Percentiles rank a stretch among this genome's conserved stretches.
phyloP scores from a whole-genome alignment of 352 stramenopile species.

The Globisporangium nunn region DNA sequence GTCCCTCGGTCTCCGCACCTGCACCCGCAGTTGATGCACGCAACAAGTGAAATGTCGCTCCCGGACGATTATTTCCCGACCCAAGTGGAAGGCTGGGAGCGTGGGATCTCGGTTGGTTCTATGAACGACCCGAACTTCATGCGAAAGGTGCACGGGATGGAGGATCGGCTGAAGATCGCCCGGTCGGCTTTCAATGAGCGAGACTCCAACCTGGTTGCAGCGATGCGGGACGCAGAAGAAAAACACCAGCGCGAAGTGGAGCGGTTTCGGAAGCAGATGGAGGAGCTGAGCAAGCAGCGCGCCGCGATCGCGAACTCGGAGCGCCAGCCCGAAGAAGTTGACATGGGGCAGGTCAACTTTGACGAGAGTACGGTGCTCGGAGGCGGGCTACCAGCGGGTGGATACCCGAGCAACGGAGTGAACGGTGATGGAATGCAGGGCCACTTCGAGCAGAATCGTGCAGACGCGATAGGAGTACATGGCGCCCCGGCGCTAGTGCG shows the following conservation, averaged over 20 bases:
- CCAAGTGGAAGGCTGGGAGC: conserved; percentile 36
- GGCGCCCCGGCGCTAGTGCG: background rate
- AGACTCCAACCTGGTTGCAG: conserved; percentile 64
- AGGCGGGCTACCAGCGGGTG: background rate
- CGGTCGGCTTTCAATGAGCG: conserved; percentile 53
- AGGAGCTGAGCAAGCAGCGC: conserved; percentile 76
- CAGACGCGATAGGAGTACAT: background rate
- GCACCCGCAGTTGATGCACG: conserved; percentile 21
- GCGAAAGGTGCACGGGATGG: conserved; percentile 54
- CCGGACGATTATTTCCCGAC: conserved; percentile 30
- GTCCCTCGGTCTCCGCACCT: conserved; percentile 22
- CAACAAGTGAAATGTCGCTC: conserved; percentile 34
- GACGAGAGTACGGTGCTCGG: conserved; percentile 10
- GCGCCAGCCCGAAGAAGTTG: conserved; percentile 34
- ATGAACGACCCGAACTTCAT: conserved; percentile 43
- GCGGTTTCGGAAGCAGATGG: conserved; percentile 75
- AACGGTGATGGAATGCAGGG: background rate
- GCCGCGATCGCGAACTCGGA: conserved; percentile 37
- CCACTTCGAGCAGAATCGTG: background rate
- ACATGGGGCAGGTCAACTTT: conserved; percentile 9
- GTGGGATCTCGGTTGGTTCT: conserved; percentile 57
- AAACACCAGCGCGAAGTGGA: conserved; percentile 82
- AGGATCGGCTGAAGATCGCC: conserved; percentile 57
- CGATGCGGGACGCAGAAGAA: conserved; percentile 71
- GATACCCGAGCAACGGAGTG: background rate